These are phyloP conservation scores for Arthrobotrys megalospora DNA, from an alignment of 2,329 filamentous ascomycete genomes.

Conservation along the genomic window DNA sequence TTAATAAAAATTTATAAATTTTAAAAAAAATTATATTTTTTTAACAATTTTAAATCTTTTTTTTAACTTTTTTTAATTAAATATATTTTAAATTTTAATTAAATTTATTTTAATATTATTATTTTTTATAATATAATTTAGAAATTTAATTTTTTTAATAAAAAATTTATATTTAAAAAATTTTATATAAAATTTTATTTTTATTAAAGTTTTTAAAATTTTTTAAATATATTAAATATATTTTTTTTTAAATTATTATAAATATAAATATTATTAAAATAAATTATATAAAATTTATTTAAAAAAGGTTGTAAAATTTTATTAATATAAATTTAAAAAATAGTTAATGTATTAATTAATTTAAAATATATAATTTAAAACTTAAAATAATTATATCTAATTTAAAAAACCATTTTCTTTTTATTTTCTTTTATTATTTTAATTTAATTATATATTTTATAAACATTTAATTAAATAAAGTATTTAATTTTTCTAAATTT, in stretches of 20 bases:
- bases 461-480: conserved; percentile 9
- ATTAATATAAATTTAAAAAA: conserved; percentile 15
- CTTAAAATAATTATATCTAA: no score
- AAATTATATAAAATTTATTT: conserved; percentile 17
- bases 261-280: conserved; percentile 4
- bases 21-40: conserved; percentile 14
- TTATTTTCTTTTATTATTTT: no score
- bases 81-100: conserved; percentile 10
- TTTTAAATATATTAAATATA: conserved; percentile 9
- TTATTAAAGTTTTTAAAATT: not conserved
- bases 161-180: conserved; percentile 12
- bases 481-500: conserved; percentile 3
- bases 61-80: conserved; percentile 18
- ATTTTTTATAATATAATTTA: conserved; percentile 1
- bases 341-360: no score
- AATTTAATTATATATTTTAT: not conserved
- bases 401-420: no score
- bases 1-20: no score
- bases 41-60: no score
- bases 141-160: conserved; percentile 11
- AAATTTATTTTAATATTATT: conserved; percentile 20
- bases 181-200: conserved; percentile 5
- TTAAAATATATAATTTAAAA: no score
- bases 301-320: conserved; percentile 2
- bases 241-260: conserved; percentile 11